Conservation (phyloP, 208 protist genomes). For the Kentomonas sorsogonicus region DNA sequence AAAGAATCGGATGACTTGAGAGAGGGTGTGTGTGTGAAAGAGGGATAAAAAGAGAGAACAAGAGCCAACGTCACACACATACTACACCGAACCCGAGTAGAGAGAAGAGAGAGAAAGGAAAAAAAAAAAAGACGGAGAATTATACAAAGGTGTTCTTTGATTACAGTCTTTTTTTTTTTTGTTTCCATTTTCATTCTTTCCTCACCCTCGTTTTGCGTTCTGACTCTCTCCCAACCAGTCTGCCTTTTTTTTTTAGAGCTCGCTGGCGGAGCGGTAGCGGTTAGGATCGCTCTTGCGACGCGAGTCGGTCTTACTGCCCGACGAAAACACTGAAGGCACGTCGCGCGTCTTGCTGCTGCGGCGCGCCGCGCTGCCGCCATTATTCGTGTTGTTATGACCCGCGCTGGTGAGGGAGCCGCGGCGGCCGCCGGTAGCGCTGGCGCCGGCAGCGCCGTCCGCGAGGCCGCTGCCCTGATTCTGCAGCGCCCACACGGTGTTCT, state of each 20-base stretch:
- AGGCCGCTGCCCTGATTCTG: no score
- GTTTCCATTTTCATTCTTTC: not conserved
- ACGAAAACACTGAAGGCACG: no score
- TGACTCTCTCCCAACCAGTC: no score
- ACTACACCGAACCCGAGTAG: not conserved
- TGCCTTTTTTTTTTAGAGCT: conserved; percentile 17
- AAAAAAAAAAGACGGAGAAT: conserved; percentile 1
- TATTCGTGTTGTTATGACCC: no score
- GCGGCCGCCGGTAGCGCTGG: conserved; percentile 13
- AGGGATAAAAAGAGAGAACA: conserved; percentile 11
- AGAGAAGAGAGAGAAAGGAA: conserved; percentile 10
- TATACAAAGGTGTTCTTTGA: not conserved
- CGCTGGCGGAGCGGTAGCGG: no score
- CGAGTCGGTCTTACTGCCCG: no score
- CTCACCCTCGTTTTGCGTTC: not conserved
- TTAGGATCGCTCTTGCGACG: no score
- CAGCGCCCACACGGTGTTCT: no score
- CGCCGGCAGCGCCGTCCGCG: no score
- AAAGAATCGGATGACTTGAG: not conserved
- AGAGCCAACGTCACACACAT: not conserved
- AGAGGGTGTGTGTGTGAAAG: not conserved
- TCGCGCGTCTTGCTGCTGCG: no score
- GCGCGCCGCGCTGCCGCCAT: no score
- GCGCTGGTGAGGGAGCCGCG: no score
- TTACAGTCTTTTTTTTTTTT: not conserved